A percentile compares a stretch with the other conserved stretches of the same genome.
These are phyloP conservation scores for Suhomyces ambrosiae DNA, from an alignment of 1,139 yeast species.

Conservation along the genomic window DNA sequence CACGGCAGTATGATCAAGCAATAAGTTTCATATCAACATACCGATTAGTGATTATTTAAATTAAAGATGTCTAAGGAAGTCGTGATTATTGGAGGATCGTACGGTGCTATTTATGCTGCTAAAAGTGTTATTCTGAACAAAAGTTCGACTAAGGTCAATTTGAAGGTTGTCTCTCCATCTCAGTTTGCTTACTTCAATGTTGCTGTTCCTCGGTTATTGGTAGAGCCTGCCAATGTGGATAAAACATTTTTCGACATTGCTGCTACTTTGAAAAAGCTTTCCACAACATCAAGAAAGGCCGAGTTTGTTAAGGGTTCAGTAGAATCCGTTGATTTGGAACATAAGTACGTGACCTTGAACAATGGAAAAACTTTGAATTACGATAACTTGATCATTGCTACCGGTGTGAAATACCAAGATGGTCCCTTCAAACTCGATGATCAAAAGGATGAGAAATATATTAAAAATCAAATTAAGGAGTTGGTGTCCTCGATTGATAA, in stretches of 20 bases:
- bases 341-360: conserved; percentile 15
- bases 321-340: conserved; percentile 25
- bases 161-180: conserved; percentile 22
- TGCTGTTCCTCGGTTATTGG: conserved; percentile 36
- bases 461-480: conserved; percentile 19
- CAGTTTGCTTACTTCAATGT: conserved; percentile 23
- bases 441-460: conserved; percentile 13
- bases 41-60: not conserved
- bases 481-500: conserved; percentile 19
- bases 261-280: conserved; percentile 18
- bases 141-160: conserved; percentile 6
- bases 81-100: conserved; percentile 41
- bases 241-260: conserved; percentile 24
- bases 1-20: not conserved
- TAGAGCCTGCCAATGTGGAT: conserved; percentile 25
- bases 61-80: conserved; percentile 15
- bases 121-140: conserved; percentile 16
- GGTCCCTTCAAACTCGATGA: conserved; percentile 31
- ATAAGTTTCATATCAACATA: not conserved
- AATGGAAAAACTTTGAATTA: conserved; percentile 19
- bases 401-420: conserved; percentile 29
- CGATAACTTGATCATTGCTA: conserved; percentile 37
- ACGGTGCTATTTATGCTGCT: conserved; percentile 32
- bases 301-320: conserved; percentile 26
- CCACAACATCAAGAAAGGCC: conserved; percentile 17